Evolutionary conservation across 176 grass and related monocot species (phyloP).

Genomic region (Aegilops bicornis): DNA sequence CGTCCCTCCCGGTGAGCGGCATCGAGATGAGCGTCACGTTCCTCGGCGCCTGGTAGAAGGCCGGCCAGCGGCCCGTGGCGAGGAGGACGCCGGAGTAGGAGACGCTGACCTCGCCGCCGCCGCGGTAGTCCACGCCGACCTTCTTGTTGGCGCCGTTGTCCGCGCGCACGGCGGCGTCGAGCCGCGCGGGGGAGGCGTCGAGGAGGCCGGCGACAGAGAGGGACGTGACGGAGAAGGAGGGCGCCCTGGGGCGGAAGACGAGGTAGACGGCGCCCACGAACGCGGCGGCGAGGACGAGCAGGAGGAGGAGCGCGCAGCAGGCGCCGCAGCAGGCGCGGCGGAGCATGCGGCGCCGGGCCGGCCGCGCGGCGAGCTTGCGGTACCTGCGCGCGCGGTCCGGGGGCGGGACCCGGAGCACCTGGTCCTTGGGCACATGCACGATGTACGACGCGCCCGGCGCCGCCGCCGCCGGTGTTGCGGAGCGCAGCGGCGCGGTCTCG

Average conservation of each 20-base stretch:
- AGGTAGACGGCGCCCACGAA: slow-evolving; percentile 46
- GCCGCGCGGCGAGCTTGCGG: slow-evolving; percentile 47
- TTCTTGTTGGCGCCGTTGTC: slow-evolving; percentile 61
- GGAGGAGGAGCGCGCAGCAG: slow-evolving; percentile 5
- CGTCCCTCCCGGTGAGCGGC: slow-evolving; percentile 20
- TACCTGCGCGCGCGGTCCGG: slow-evolving; percentile 53
- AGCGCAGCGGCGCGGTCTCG: slow-evolving; percentile 31
- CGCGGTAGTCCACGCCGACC: slow-evolving; percentile 63
- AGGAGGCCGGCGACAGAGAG: slow-evolving; percentile 53
- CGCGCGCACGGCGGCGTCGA: slow-evolving; percentile 50
- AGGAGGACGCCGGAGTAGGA: slow-evolving; percentile 47
- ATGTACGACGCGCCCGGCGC: slow-evolving; percentile 59
- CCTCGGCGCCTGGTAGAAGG: slow-evolving; percentile 55
- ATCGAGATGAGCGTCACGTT: slow-evolving; percentile 59
- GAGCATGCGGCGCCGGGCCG: slow-evolving; percentile 30
- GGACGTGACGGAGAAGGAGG: slow-evolving; percentile 55
- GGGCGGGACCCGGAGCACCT: slow-evolving; percentile 67
- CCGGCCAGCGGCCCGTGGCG: slow-evolving; percentile 57
- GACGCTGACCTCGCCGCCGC: slow-evolving; percentile 42
- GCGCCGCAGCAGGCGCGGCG: slow-evolving; percentile 32
- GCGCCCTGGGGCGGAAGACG: slow-evolving; percentile 62
- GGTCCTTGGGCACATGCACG: slow-evolving; percentile 78
- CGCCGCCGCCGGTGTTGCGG: background rate
- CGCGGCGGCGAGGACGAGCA: slow-evolving; percentile 23
- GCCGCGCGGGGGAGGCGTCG: background rate